Evolutionary conservation across 139 green algal genomes (phyloP).

Genomic region (Ulvella scutata): DNA sequence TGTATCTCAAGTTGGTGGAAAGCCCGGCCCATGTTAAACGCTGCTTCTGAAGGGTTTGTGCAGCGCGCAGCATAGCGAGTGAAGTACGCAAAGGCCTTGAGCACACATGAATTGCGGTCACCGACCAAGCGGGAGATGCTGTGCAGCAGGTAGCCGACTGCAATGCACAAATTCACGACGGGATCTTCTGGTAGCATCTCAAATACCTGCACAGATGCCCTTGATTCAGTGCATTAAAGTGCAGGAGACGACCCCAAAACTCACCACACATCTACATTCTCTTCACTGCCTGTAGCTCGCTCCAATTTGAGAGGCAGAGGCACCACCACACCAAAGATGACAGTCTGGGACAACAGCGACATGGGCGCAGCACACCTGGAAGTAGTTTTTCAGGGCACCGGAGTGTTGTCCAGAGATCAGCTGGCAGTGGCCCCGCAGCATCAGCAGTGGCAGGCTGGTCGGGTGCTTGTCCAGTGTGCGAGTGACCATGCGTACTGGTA

Average conservation of each 20-base stretch:
- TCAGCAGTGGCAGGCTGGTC: neutral
- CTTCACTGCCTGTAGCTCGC: neutral
- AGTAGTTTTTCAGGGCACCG: neutral
- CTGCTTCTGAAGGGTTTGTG: neutral
- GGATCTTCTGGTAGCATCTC: neutral
- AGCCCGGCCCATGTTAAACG: neutral
- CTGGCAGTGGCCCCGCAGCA: neutral
- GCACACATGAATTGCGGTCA: neutral
- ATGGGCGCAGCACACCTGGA: neutral
- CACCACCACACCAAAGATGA: neutral
- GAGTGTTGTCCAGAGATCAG: neutral
- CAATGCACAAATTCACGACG: neutral
- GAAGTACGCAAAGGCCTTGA: conserved; percentile 1
- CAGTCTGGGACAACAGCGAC: neutral
- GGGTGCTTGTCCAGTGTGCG: neutral
- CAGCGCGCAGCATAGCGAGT: neutral
- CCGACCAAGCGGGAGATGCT: neutral
- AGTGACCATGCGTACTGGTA: neutral
- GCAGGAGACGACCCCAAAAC: neutral
- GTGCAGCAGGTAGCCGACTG: neutral
- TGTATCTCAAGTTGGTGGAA: neutral
- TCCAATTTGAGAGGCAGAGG: neutral
- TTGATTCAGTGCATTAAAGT: neutral
- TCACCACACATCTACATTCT: neutral
- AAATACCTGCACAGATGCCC: neutral